Conservation (phyloP, 306 rosid species). For the Clitoria ternatea region DNA sequence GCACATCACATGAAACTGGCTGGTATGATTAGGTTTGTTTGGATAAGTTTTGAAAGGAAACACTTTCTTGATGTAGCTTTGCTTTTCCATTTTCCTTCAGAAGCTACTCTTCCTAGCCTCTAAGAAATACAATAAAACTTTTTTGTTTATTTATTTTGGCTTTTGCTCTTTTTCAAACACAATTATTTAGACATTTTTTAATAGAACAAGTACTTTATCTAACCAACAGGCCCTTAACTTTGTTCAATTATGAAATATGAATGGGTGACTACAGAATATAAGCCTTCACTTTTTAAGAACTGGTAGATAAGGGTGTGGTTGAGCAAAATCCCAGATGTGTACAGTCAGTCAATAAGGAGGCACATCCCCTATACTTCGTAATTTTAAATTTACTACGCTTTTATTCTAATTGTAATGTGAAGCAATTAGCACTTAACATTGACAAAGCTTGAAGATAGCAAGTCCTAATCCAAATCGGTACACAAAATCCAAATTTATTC, state of each 20-base stretch:
- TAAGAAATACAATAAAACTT: not conserved
- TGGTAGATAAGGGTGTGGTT: not conserved
- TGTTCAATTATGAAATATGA: not conserved
- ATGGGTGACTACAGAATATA: not conserved
- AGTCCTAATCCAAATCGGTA: not conserved
- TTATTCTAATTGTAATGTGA: not conserved
- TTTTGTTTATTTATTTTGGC: not conserved
- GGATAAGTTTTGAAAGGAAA: not conserved
- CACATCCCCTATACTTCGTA: not conserved
- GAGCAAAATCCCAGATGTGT: too few relatives aligned
- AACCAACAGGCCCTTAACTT: not conserved
- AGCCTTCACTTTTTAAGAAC: not conserved
- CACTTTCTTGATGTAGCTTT: not conserved
- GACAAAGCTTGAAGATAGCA: not conserved
- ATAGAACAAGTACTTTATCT: not conserved
- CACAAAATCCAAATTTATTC: not conserved
- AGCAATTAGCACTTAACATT: not conserved
- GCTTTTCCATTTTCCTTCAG: not conserved
- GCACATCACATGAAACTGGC: not conserved
- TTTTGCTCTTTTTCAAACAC: not conserved
- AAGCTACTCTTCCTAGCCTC: not conserved
- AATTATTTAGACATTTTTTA: not conserved
- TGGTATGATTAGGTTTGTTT: not conserved
- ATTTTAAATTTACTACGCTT: not conserved
- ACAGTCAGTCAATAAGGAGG: not conserved